These are phyloP conservation scores for Pholiota conissans DNA, from an alignment of 768 basidiomycete genomes.

Conservation along the genomic window DNA sequence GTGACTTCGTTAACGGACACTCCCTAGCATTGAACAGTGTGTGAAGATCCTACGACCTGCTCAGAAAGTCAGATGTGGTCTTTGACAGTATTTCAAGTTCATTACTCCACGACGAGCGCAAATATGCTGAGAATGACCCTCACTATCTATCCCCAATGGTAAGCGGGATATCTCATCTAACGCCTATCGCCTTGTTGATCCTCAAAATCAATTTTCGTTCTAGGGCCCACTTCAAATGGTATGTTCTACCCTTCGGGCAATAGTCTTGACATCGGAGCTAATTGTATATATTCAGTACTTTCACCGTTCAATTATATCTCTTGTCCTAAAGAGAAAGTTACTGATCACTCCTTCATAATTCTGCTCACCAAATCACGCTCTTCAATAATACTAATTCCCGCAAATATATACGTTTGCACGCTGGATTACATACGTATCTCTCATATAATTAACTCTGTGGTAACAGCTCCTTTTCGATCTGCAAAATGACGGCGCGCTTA, in stretches of 20 bases:
- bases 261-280: neutral
- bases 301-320: neutral
- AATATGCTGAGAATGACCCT: neutral
- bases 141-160: conserved; percentile 7
- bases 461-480: neutral
- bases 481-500: neutral
- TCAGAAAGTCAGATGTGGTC: neutral
- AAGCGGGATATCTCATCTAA: neutral
- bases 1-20: neutral
- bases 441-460: neutral
- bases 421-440: neutral
- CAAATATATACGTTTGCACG: neutral
- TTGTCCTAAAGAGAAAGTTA: neutral
- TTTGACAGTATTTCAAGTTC: neutral
- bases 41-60: neutral
- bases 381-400: neutral
- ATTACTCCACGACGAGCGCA: neutral
- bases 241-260: neutral
- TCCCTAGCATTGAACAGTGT: neutral
- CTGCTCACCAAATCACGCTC: neutral
- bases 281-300: neutral
- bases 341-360: neutral
- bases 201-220: neutral
- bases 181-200: neutral
- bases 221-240: neutral